Percentiles rank a stretch among this genome's conserved stretches.
These are phyloP conservation scores for Exophiala xenobiotica DNA, from an alignment of 2,329 filamentous ascomycete species.

Conservation along the genomic window DNA sequence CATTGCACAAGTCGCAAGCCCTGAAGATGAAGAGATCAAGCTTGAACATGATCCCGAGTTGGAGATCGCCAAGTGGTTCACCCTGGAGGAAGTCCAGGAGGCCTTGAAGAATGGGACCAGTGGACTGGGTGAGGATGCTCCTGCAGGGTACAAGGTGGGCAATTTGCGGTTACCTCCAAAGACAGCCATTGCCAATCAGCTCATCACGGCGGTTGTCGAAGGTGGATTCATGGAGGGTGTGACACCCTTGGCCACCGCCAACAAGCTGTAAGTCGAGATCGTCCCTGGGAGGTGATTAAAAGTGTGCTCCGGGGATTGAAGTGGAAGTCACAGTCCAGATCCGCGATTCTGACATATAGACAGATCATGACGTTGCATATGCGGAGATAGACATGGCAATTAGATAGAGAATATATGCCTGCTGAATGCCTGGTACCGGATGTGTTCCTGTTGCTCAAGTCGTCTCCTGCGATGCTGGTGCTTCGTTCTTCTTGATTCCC, in stretches of 20 bases:
- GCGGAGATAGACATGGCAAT: too few species aligned
- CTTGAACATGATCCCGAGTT: constrained; percentile 88
- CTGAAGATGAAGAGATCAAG: constrained; percentile 75
- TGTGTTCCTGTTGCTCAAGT: background rate
- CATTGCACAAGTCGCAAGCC: constrained; percentile 75
- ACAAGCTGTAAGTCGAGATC: constrained; percentile 22
- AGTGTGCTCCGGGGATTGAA: too few species aligned
- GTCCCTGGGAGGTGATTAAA: too few species aligned
- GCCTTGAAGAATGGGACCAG: constrained; percentile 69
- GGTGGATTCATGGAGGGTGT: constrained; percentile 63
- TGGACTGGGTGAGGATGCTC: constrained; percentile 63
- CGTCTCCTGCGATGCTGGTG: too few species aligned
- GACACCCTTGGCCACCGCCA: constrained; percentile 48
- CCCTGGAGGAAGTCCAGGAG: constrained; percentile 73
- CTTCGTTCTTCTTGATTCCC: constrained; percentile 68
- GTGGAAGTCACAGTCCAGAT: too few species aligned
- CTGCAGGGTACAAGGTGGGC: constrained; percentile 71
- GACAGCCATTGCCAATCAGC: constrained; percentile 88
- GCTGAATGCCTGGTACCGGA: too few species aligned
- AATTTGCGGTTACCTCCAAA: constrained; percentile 75
- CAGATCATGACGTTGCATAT: too few species aligned
- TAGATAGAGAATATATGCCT: too few species aligned
- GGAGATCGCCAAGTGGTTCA: constrained; percentile 85
- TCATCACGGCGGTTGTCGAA: constrained; percentile 75
- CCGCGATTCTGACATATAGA: too few species aligned